Evolutionary conservation across 768 basidiomycete species (phyloP).

Genomic region (Hygrocybe punicea): DNA sequence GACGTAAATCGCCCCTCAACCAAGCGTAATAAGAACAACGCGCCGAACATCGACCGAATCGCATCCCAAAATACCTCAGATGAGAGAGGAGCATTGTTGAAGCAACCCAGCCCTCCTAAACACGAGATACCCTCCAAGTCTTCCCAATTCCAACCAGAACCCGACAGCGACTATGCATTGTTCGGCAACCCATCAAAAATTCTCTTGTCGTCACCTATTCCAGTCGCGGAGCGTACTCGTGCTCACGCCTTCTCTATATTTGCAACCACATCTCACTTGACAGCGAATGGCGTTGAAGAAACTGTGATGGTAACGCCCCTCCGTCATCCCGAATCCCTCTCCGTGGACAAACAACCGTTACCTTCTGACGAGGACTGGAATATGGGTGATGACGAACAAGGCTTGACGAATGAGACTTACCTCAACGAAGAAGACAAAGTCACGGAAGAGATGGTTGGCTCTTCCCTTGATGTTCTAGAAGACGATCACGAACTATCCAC

Average conservation of each 20-base stretch:
- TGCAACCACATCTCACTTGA: too few species aligned
- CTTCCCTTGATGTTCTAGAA: slow-evolving; percentile 21
- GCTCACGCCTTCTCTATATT: too few species aligned
- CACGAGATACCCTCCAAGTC: too few species aligned
- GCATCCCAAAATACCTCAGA: too few species aligned
- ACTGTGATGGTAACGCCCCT: too few species aligned
- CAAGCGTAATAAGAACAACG: neutral
- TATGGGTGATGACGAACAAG: slow-evolving; percentile 65
- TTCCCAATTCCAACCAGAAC: too few species aligned
- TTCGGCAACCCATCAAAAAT: slow-evolving; percentile 14
- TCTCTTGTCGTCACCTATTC: neutral
- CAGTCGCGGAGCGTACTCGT: too few species aligned
- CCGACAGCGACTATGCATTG: neutral
- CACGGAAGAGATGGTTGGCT: slow-evolving; percentile 22
- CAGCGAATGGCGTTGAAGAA: too few species aligned
- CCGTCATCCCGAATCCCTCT: neutral
- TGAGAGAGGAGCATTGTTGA: too few species aligned
- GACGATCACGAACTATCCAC: slow-evolving; percentile 23
- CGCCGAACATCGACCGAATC: too few species aligned
- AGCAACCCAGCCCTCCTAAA: too few species aligned
- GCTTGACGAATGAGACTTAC: slow-evolving; percentile 28
- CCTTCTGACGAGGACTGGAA: slow-evolving; percentile 56
- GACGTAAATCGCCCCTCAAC: neutral
- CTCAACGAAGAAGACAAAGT: slow-evolving; percentile 27
- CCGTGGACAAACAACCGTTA: slow-evolving; percentile 11